Evolutionary conservation across 176 grass and related monocot genomes (phyloP).

Genomic region (Oryza coarctata): DNA sequence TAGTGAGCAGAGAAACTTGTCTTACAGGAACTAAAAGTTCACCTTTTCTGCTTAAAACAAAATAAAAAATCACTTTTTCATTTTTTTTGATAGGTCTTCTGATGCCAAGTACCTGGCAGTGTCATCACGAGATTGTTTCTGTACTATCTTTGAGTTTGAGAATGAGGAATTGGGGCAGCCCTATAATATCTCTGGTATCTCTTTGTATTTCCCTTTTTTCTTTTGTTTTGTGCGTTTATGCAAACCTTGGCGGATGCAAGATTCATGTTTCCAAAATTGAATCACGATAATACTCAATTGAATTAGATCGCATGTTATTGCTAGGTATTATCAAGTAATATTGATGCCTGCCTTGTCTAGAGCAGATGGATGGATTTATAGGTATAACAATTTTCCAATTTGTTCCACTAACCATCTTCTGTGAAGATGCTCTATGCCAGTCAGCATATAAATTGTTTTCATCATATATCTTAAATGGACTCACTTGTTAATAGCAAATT

Average conservation of each 20-base stretch:
- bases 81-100: conserved; percentile 57
- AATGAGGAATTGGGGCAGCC: conserved; percentile 69
- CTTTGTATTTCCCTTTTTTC: background rate
- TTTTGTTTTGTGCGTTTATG: background rate
- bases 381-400: background rate
- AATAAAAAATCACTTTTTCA: background rate
- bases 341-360: background rate
- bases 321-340: background rate
- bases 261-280: background rate
- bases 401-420: background rate
- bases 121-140: conserved; percentile 89
- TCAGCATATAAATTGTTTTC: background rate
- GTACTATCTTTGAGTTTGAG: conserved; percentile 95
- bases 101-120: conserved; percentile 84
- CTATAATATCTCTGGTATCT: conserved; percentile 55
- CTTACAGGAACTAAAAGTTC: background rate
- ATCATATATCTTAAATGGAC: background rate
- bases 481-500: background rate
- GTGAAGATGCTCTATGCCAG: background rate
- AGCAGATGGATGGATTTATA: background rate
- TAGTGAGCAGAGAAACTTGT: background rate
- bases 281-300: background rate
- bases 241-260: background rate
- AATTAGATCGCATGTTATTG: background rate
- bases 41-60: conserved; percentile 6